Percentiles rank a stretch among this genome's conserved stretches.
Evolutionary conservation across 2,329 filamentous ascomycete genomes (phyloP).

Genomic region (Exophiala spinifera): DNA sequence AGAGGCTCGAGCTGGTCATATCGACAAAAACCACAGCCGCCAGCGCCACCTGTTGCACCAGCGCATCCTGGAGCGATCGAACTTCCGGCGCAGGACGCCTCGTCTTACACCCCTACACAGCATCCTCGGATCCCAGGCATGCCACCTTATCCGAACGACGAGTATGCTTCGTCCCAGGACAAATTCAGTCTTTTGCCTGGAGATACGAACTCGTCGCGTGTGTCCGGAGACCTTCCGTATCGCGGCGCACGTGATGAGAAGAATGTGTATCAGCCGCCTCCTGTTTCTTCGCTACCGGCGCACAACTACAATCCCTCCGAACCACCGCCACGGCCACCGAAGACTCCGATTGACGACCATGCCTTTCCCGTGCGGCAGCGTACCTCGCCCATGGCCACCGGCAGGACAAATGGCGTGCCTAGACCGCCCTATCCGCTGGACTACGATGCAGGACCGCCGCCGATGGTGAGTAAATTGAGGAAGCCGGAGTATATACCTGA

Average conservation of each 20-base stretch:
- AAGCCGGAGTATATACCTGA: slow-evolving; percentile 66
- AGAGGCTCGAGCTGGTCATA: slow-evolving; percentile 30
- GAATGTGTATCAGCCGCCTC: slow-evolving; percentile 32
- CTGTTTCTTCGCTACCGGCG: slow-evolving; percentile 29
- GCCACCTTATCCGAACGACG: slow-evolving; percentile 37
- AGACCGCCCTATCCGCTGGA: slow-evolving; percentile 69
- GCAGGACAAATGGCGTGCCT: slow-evolving; percentile 30
- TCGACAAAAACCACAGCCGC: slow-evolving; percentile 34
- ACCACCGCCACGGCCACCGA: slow-evolving; percentile 70
- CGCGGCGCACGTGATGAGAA: slow-evolving; percentile 40
- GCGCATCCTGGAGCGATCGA: slow-evolving; percentile 54
- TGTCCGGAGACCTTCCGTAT: slow-evolving; percentile 31
- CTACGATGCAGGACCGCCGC: slow-evolving; percentile 70
- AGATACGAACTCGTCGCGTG: slow-evolving; percentile 48
- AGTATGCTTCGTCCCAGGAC: slow-evolving; percentile 57
- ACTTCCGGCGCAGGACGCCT: slow-evolving; percentile 54
- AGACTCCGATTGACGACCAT: slow-evolving; percentile 60
- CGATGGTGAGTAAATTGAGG: slow-evolving; percentile 76
- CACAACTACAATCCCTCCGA: slow-evolving; percentile 34
- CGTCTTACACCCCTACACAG: slow-evolving; percentile 29
- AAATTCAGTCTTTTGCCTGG: slow-evolving; percentile 63
- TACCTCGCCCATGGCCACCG: slow-evolving; percentile 34
- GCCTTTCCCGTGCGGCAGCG: slow-evolving; percentile 24
- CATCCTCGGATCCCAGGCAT: slow-evolving; percentile 27
- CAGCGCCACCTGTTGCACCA: slow-evolving; percentile 37